Evolutionary conservation across 208 protist genomes (phyloP), one percentile per base, ranked within the genome.

Genomic region (Trypanosoma conorhini): DNA sequence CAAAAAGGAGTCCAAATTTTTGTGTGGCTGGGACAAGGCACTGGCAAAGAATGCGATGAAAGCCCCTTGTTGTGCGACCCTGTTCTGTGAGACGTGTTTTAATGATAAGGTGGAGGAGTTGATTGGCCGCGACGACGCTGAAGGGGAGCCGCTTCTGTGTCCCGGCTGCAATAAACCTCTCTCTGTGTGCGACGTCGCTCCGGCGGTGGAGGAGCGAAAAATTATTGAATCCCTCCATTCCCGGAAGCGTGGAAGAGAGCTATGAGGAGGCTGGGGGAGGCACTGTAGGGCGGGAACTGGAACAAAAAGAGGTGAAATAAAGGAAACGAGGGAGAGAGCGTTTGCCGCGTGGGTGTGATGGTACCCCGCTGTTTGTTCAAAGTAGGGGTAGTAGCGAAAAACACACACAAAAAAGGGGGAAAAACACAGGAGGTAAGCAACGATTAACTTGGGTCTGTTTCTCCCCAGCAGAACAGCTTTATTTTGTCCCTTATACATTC

Each of bases 81-180:
- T 93, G 10, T 72, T 92, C 1, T 96, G 91, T 74, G 46, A 85
- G 12, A 31, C 24, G 28, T 96, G 91, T 74, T 94, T 92, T 60
- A 81, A 82, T 55, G 70, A 68, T 21, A 79, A 83, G 56, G 76
- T 87, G 1, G 83, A 90, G 40, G 79, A 77, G 50, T 79, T 83
- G 21, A 81, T 92, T 61, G 35, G 62, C 58, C 40, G 67, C 28
- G 75, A 63, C 52, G 70, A 82, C 50, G 69, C 71, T 19, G 77
- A 80, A 21, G 83, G 77, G 17, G 75, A 30, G 2, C 74, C 78
- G 5, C 48, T 82, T n/a, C 17, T 74, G 13, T 96, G 91, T 65
- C 91, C 91, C 4, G 48, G 67, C 15, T 96, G 91, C 63, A 60
- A 82, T 19, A 81, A 93, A 67, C 77, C 79, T 48, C 72, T 96